phyloP scores from a whole-genome alignment of 2,329 filamentous ascomycete genomes.

The Cercospora canescens region DNA sequence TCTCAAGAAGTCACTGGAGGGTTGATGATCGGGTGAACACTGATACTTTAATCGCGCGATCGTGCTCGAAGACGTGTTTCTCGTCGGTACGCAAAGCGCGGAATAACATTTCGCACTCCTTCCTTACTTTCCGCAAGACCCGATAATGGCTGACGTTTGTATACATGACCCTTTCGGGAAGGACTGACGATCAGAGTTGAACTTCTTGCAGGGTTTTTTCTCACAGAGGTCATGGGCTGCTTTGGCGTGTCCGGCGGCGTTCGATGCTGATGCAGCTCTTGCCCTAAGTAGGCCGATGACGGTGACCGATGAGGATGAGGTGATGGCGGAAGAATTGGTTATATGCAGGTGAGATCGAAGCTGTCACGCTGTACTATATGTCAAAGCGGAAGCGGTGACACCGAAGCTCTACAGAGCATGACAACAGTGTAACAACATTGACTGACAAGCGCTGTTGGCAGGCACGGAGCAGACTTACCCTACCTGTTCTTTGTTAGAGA shows the following conservation, averaged over 20 bases:
- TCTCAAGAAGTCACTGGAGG: not conserved
- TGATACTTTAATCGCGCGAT: not conserved
- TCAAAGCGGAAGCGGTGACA: not conserved
- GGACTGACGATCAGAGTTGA: not conserved
- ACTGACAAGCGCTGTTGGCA: not conserved
- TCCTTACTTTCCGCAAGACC: not conserved
- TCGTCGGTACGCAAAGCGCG: not conserved
- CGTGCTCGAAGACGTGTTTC: not conserved
- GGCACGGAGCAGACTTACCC: not conserved
- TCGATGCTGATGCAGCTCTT: not conserved
- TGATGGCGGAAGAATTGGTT: not conserved
- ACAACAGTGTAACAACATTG: too few relatives aligned
- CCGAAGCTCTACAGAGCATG: not conserved
- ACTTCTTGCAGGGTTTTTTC: not conserved
- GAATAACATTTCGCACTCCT: not conserved
- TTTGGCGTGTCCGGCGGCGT: not conserved
- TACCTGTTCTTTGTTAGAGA: not conserved
- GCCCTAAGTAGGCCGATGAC: not conserved
- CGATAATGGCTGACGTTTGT: not conserved
- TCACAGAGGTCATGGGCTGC: not conserved
- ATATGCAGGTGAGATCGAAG: not conserved
- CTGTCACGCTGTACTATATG: not conserved
- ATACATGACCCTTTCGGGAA: not conserved
- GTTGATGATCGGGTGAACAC: not conserved
- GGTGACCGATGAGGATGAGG: too few relatives aligned